Conservation (phyloP, 73 alveolate genomes). For the Breviolum minutum region DNA sequence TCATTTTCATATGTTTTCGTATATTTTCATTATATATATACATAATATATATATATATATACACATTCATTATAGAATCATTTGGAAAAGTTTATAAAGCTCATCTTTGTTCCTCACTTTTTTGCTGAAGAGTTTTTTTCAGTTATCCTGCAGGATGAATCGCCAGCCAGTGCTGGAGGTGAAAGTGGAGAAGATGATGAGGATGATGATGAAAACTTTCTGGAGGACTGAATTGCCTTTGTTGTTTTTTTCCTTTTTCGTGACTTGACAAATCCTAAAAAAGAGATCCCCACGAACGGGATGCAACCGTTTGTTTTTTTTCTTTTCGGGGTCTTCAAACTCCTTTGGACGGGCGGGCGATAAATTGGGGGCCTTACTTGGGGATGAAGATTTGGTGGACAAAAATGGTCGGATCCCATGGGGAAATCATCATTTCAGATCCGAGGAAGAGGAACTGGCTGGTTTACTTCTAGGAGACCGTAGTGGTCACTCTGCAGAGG, state of each 20-base stretch:
- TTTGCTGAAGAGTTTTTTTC: background rate
- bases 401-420: no score
- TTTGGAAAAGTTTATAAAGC: no score
- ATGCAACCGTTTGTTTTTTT: background rate
- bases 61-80: no score
- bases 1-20: no score
- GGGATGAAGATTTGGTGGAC: no score
- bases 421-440: background rate
- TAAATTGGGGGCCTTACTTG: no score
- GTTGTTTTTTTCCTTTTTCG: no score
- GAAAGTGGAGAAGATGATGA: slow-evolving; percentile 94
- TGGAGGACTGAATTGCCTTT: slow-evolving; percentile 10
- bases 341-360: no score
- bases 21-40: no score
- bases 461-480: slow-evolving; percentile 89
- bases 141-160: background rate
- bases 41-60: no score
- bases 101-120: no score
- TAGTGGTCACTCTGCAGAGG: slow-evolving; percentile 86
- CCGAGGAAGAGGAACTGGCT: slow-evolving; percentile 79
- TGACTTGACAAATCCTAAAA: background rate
- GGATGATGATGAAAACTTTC: slow-evolving; percentile 87
- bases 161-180: slow-evolving; percentile 14
- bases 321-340: no score
- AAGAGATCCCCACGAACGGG: background rate